Evolutionary conservation across 306 rosid species (phyloP), one percentile per base, ranked within the genome.

Genomic region (Sophora flavescens): DNA sequence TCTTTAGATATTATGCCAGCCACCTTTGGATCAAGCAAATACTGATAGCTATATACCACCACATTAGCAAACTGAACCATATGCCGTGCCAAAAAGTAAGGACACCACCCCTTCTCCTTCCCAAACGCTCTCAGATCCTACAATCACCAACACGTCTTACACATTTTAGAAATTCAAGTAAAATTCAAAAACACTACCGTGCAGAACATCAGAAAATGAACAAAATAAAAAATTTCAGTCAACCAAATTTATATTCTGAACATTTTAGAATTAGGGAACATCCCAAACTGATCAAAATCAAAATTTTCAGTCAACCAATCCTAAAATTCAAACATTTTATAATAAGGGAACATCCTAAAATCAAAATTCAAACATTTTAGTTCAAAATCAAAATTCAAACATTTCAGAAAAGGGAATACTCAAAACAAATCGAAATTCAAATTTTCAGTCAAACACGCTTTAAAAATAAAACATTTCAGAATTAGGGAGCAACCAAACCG

Each of bases 11-110:
- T 92, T 76, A 90, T 89, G 59, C 93, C 82, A 45, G 98, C 97
- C 75, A 94, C 98, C 83, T 92, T 90, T 0, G 97, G 98, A 84
- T 94, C 97, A 83, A 94, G 98, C 85, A 94, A 63, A 83, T 94
- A 94, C 76, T 94, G 98, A 81, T 94, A 92, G 69, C 98, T 94
- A 80, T 92, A 92, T 15, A 94, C 98, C 58, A 94, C 89, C 71
- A 94, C 98, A 66, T 94, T 94, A 11, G 97, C 96, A 74, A 84
- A 89, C 82, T 94, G 95, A 77, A 94, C 97, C 97, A 94, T 92
- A 79, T 89, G 96, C 12, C 97, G 90, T 39, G 98, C 98, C 89
- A 94, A 78, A 81, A 76, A 94, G 86, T 92, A 92, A 9, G 97
- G 97, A 66, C 98, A 94, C 97, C 98, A 94, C 66, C 98, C 95